phyloP scores from a whole-genome alignment of 2,329 filamentous ascomycete genomes.

The Thielaviopsis musarum region DNA sequence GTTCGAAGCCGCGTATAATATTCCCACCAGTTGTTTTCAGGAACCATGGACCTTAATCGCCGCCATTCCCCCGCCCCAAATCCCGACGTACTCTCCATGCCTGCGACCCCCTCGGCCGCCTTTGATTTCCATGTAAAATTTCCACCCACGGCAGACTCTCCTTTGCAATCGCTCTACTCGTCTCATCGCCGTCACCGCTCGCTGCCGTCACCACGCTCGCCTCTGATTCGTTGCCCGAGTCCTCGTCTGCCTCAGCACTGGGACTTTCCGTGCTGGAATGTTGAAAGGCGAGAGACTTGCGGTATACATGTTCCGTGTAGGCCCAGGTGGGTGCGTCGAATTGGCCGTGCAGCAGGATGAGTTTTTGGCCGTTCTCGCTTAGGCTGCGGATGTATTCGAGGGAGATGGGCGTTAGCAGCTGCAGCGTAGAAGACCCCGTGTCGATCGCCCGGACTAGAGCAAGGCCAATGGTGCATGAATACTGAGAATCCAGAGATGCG shows the following conservation, averaged over 20 bases:
- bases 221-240: constrained; percentile 17
- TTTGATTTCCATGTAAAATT: constrained; percentile 35
- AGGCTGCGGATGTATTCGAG: constrained; percentile 23
- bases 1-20: too few species aligned
- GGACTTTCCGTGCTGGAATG: constrained; percentile 11
- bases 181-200: constrained; percentile 11
- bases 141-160: constrained; percentile 41
- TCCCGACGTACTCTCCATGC: constrained; percentile 50
- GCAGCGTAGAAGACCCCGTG: constrained; percentile 31
- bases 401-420: constrained; percentile 47
- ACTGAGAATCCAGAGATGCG: constrained; percentile 40
- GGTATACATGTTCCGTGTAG: constrained; percentile 45
- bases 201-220: constrained; percentile 21
- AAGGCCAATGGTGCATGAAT: constrained; percentile 44
- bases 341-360: constrained; percentile 51
- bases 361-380: constrained; percentile 25
- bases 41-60: constrained; percentile 6
- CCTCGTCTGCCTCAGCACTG: constrained; percentile 15
- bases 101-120: constrained; percentile 38
- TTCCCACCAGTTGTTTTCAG: too few species aligned
- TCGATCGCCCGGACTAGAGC: constrained; percentile 58
- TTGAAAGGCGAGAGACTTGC: constrained; percentile 17
- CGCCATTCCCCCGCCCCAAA: constrained; percentile 28
- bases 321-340: constrained; percentile 55
- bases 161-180: constrained; percentile 13